phyloP scores from a whole-genome alignment of 352 stramenopile species.

The Globisporangium apiculatum region DNA sequence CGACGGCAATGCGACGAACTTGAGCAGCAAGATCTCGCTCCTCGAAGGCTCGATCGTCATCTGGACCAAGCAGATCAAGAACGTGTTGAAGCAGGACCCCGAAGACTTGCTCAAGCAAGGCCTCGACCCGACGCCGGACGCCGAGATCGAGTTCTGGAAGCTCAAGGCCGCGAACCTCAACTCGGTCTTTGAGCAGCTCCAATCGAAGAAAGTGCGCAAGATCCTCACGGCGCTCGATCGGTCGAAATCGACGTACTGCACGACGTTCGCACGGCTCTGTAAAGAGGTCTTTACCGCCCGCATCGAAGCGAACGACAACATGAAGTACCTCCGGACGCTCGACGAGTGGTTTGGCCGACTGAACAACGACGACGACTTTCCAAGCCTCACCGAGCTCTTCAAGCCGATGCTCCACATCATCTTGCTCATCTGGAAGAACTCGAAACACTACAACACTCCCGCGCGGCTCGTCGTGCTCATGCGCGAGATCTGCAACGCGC shows the following conservation, averaged over 20 bases:
- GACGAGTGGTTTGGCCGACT: conserved; percentile 96
- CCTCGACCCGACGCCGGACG: conserved; percentile 94
- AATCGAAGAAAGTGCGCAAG: conserved; percentile 91
- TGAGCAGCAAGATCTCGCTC: conserved; percentile 93
- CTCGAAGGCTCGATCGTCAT: conserved; percentile 97
- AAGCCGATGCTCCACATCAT: conserved; percentile 99
- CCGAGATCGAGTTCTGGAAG: conserved; percentile 98
- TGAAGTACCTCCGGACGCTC: conserved; percentile 95
- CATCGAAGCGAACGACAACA: conserved; percentile 97
- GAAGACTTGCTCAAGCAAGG: conserved; percentile 95
- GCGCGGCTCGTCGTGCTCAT: conserved; percentile 95
- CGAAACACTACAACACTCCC: conserved; percentile 97
- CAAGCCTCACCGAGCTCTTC: conserved; percentile 89
- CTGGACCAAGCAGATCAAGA: conserved; percentile 99
- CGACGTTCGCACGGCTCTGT: conserved; percentile 94
- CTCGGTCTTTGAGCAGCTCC: conserved; percentile 92
- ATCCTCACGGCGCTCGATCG: conserved; percentile 93
- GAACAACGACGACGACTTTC: conserved; percentile 94
- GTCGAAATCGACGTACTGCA: conserved; percentile 96
- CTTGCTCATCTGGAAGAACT: conserved; percentile 99
- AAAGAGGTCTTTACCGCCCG: conserved; percentile 96
- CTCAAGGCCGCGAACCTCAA: conserved; percentile 94
- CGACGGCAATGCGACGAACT: conserved; percentile 69
- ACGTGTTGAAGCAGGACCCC: conserved; percentile 96
- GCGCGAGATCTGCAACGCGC: conserved; percentile 96